Evolutionary conservation across 805 yeast genomes (phyloP).

Genomic region (Candida xiaguanensis): DNA sequence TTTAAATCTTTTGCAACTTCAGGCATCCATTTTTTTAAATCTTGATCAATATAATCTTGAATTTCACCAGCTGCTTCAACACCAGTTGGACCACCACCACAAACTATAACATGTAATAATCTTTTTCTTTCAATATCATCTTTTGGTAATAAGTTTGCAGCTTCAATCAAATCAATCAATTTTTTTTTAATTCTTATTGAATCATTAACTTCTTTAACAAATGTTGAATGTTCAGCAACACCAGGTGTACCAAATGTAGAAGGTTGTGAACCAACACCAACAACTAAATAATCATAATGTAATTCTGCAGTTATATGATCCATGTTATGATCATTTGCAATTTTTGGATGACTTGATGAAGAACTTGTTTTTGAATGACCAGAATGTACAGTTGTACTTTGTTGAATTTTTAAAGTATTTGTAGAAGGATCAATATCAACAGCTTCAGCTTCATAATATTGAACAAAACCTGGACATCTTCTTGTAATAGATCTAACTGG

Average conservation of each 20-base stretch:
- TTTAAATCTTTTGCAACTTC: conserved; percentile 75
- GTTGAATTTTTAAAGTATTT: conserved; percentile 62
- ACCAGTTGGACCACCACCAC: conserved; percentile 99
- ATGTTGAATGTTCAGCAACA: conserved; percentile 82
- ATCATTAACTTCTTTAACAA: conserved; percentile 86
- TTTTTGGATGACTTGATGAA: conserved; percentile 36
- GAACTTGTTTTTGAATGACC: conserved; percentile 53
- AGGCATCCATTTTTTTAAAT: conserved; percentile 85
- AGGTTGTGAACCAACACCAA: conserved; percentile 94
- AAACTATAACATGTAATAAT: conserved; percentile 82
- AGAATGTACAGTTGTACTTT: conserved; percentile 51
- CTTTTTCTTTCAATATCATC: conserved; percentile 78
- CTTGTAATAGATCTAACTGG: conserved; percentile 88
- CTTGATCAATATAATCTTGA: conserved; percentile 92
- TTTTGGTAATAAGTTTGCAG: conserved; percentile 75
- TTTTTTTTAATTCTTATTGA: conserved; percentile 78
- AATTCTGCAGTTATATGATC: conserved; percentile 45
- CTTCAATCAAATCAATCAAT: conserved; percentile 84
- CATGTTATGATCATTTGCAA: conserved; percentile 36
- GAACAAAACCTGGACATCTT: conserved; percentile 70
- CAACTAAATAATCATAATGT: conserved; percentile 77
- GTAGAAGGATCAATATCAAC: conserved; percentile 71
- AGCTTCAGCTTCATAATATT: conserved; percentile 88
- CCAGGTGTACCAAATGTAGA: conserved; percentile 95
- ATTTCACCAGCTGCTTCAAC: conserved; percentile 96